Evolutionary conservation across 257 asterid species (phyloP).

Genomic region (Solanum chiquidenum): DNA sequence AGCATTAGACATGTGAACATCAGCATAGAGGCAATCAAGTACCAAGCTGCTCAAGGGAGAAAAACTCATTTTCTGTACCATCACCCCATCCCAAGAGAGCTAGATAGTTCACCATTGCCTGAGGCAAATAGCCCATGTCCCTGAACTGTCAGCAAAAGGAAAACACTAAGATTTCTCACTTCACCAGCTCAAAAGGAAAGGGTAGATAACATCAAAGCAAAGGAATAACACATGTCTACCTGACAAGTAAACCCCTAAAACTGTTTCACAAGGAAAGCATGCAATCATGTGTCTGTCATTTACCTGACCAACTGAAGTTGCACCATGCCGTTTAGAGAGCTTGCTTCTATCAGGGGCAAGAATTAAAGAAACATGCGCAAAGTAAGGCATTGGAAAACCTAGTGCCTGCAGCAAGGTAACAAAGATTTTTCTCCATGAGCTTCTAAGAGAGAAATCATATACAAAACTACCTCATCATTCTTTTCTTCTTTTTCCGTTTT

Average conservation of each 20-base stretch:
- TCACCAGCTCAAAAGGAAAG: not conserved
- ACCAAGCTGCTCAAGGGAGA: slow-evolving; percentile 80
- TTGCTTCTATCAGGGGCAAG: slow-evolving; percentile 96
- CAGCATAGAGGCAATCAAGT: slow-evolving; percentile 15
- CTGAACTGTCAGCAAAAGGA: slow-evolving; percentile 51
- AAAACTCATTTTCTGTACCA: slow-evolving; percentile 91
- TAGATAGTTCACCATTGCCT: slow-evolving; percentile 89
- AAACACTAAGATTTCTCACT: not conserved
- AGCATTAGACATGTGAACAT: not conserved
- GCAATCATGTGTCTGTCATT: slow-evolving; percentile 2
- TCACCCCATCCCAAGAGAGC: slow-evolving; percentile 98
- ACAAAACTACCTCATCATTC: not conserved
- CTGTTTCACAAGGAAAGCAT: slow-evolving; percentile 1
- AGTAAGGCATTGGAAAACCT: slow-evolving; percentile 74
- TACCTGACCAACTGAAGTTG: slow-evolving; percentile 99
- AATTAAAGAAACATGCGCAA: slow-evolving; percentile 93
- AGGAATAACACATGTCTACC: not conserved
- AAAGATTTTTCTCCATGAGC: slow-evolving; percentile 14
- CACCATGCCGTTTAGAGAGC: slow-evolving; percentile 96
- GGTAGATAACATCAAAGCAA: not conserved
- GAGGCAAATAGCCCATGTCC: slow-evolving; percentile 87
- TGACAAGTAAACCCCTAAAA: not conserved
- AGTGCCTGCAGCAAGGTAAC: slow-evolving; percentile 48
- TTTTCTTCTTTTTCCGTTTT: not conserved
- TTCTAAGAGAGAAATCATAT: slow-evolving; percentile 4